Base-by-base conservation (phyloP, 345 rosid species). In the Gossypium bickii region DNA sequence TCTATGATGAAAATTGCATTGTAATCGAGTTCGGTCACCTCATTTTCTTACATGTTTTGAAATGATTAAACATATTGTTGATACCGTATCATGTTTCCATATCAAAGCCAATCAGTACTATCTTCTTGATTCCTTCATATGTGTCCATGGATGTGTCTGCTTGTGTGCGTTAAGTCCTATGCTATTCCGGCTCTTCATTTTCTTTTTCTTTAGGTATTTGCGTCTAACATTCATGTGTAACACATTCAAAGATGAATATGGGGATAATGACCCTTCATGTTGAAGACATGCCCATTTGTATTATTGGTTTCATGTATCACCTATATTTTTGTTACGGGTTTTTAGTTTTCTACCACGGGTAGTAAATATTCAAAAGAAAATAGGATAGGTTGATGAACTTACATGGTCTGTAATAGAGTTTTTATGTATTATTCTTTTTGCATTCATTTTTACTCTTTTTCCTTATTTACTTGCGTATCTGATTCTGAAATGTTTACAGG, bases 401-500 rank as follows among this genome's bases (percentile, higher is more conserved):
- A 60, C 38, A 12, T 44, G 1, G 12, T 38, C 18, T 2, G 34
- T 43, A 47, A 66, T 45, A 9, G 16, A 45, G 55, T 45, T 52
- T 74, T 38, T 4, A 3, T 56, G 18, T 20, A 41, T 66, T 74
- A 43, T 12, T 12, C 49, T 2, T 41, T 15, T 38, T 16, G 68
- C 58, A 9, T 24, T 74, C 9, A 9, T 34, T 29, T 72, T 51
- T 44, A 15, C 3, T 55, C 24, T 20, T 55, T 1, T 24, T 55
- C 20, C 57, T 4, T 34, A 25, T 77, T 73, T 34, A 20, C 38
- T 61, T 10, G 12, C 22, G n/a, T 66, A 16, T 74, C 22, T 60
- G 22, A 48, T 55, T 29, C 47, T 47, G 12, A 27, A 15, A 59
- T 70, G 52, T 16, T 70, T 76, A 29, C 90, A 95, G 99, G 99